Percentiles rank a stretch among this genome's conserved stretches.
Evolutionary conservation across 2,329 filamentous ascomycete species (phyloP).

Genomic region (Emergomyces pasteurianus): DNA sequence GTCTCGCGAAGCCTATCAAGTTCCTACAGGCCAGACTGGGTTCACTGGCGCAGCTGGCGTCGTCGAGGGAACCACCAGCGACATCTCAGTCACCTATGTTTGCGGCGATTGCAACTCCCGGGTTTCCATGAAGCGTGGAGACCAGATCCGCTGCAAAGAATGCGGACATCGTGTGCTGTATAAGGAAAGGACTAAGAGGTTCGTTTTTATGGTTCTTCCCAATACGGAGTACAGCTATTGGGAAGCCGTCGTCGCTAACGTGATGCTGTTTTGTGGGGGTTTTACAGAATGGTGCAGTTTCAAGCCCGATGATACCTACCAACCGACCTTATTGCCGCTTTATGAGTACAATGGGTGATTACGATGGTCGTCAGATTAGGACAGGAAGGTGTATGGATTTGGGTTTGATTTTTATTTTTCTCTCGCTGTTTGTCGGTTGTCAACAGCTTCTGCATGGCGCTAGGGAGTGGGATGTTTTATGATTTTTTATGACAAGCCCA

Average conservation of each 20-base stretch:
- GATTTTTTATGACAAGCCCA: background rate
- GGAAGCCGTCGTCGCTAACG: too few relatives aligned
- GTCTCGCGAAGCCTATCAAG: constrained; percentile 68
- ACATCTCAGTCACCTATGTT: constrained; percentile 53
- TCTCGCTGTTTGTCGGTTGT: background rate
- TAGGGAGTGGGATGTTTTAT: constrained; percentile 12
- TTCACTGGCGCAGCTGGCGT: constrained; percentile 34
- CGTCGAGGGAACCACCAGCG: constrained; percentile 24
- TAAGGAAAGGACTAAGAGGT: constrained; percentile 97
- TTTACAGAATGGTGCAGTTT: constrained; percentile 86
- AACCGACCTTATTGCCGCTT: background rate
- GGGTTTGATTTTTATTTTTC: background rate
- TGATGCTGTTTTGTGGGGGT: background rate
- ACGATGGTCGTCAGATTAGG: background rate
- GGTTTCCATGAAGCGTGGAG: constrained; percentile 62
- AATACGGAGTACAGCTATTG: too few relatives aligned
- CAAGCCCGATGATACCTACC: constrained; percentile 60
- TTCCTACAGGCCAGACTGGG: constrained; percentile 41
- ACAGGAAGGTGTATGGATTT: background rate
- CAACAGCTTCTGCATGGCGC: constrained; percentile 10
- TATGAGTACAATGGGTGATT: too few relatives aligned
- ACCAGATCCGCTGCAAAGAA: constrained; percentile 77
- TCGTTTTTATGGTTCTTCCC: constrained; percentile 21
- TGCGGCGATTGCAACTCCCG: constrained; percentile 79
- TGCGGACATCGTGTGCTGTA: constrained; percentile 94